Base-by-base conservation (phyloP, 2,329 filamentous ascomycete species). In the Ceratocystiopsis brevicomis region DNA sequence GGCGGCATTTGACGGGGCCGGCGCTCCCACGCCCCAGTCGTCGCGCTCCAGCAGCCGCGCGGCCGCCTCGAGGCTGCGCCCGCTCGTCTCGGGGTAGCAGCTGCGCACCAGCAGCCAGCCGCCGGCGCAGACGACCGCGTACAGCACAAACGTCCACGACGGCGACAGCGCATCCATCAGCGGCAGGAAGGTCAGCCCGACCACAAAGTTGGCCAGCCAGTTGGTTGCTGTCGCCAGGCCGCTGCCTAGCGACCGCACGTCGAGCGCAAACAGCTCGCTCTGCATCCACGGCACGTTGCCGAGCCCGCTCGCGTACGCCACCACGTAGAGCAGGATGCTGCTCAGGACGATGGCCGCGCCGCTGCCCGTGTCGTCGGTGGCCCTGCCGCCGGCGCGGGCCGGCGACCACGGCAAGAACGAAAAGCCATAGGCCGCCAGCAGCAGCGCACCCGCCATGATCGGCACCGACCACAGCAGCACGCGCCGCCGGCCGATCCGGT, bases 201-300 rank as follows among this genome's bases (percentile, higher is more conserved):
- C 69, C 16, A 90, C 58, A 47, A 92, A 90, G 57, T 96, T 96
- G 19, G 80, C 77, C 4, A 70, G 72, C 88, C 88, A 96, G 54
- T 75, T 95, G 8, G 83, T 92, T 6, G 78, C 79, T 9, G 87
- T 88, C 2, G 80, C 72, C 6, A 84, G 58, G 0, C 77, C 77
- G 45, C 78, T 82, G 25, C 82, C 83, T 1, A 84, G 60, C 5
- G 78, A 77, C 40, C 82, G 75, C 39, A 86, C 81, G 30, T 69
- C 68, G 40, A 87, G 66, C 1, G 86, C 81, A 55, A 95, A 95
- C 32, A 94, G 71, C 62, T 96, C 88, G 52, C 79, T 84, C 62
- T 94, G 87, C 69, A 94, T 88, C 88, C 88, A 96, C 0, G 88
- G 87, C 3, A 96, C 85, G 53, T 86, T 92, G 10, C 88, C 88